Conservation (phyloP, 768 basidiomycete species). For the Termitomyces sp. region DNA sequence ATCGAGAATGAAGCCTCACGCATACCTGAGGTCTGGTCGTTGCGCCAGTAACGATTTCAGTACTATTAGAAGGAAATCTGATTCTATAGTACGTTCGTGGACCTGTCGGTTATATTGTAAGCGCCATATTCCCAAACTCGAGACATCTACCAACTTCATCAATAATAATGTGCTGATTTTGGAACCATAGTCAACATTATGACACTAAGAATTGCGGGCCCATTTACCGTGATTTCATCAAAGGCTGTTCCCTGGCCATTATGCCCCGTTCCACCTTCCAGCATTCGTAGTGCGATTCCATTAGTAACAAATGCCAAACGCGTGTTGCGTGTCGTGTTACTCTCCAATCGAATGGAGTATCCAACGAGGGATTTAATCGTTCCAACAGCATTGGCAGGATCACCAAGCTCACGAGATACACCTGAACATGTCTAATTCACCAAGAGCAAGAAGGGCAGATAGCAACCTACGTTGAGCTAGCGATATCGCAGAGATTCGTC, state of each 20-base stretch:
- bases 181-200: background rate
- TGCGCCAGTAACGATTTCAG: constrained; percentile 76
- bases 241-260: constrained; percentile 75
- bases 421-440: constrained; percentile 20
- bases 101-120: constrained; percentile 42
- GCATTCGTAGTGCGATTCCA: constrained; percentile 93
- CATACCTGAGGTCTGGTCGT: constrained; percentile 80
- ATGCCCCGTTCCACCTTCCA: constrained; percentile 77
- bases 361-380: constrained; percentile 79
- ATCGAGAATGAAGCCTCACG: background rate
- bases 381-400: constrained; percentile 72
- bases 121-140: background rate
- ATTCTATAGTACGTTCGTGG: constrained; percentile 95
- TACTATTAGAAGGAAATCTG: constrained; percentile 93
- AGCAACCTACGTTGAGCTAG: constrained; percentile 68
- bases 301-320: constrained; percentile 84
- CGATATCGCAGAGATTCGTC: constrained; percentile 94
- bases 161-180: constrained; percentile 82
- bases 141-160: constrained; percentile 62
- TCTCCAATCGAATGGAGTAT: constrained; percentile 92
- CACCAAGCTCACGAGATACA: constrained; percentile 90
- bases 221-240: constrained; percentile 85
- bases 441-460: background rate
- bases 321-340: constrained; percentile 74
- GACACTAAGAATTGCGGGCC: background rate